phyloP scores from a whole-genome alignment of 768 basidiomycete species.

The Paxillus rubicundulus region DNA sequence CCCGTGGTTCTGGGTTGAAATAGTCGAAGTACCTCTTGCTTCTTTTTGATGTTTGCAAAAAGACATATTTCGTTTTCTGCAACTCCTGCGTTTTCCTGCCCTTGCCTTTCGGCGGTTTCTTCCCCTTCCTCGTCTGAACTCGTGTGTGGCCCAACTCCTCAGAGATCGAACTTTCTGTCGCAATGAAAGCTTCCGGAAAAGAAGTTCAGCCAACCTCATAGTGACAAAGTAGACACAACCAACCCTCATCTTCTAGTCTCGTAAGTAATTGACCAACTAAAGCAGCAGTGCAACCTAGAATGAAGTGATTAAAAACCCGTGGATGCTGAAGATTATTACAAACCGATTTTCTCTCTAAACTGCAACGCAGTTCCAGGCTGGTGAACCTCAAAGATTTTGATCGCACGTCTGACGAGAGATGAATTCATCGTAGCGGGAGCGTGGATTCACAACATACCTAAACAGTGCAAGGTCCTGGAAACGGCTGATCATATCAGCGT shows the following conservation, averaged over 20 bases:
- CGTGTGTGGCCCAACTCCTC: slow-evolving; percentile 49
- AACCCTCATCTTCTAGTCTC: slow-evolving; percentile 71
- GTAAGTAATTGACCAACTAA: slow-evolving; percentile 63
- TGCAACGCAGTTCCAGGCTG: slow-evolving; percentile 43
- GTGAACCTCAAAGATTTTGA: slow-evolving; percentile 61
- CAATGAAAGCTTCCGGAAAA: slow-evolving; percentile 53
- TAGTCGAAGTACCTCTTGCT: slow-evolving; percentile 59
- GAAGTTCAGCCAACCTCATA: slow-evolving; percentile 8
- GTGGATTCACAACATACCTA: slow-evolving; percentile 42
- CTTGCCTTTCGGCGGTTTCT: slow-evolving; percentile 42
- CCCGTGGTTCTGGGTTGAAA: slow-evolving; percentile 58
- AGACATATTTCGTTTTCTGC: slow-evolving; percentile 57
- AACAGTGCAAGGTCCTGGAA: slow-evolving; percentile 71
- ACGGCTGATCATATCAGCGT: slow-evolving; percentile 54
- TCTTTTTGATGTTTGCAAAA: slow-evolving; percentile 47
- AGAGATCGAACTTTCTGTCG: slow-evolving; percentile 43
- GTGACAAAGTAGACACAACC: background rate
- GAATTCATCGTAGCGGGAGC: background rate
- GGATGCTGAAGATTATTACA: slow-evolving; percentile 14
- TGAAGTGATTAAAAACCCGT: slow-evolving; percentile 9
- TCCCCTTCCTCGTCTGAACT: slow-evolving; percentile 38
- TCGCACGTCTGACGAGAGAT: slow-evolving; percentile 49
- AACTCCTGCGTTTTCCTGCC: slow-evolving; percentile 42
- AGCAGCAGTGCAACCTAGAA: slow-evolving; percentile 49
- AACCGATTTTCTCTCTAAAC: slow-evolving; percentile 64